Conservation (phyloP, 2,329 filamentous ascomycete species). For the Talaromyces verruculosus region DNA sequence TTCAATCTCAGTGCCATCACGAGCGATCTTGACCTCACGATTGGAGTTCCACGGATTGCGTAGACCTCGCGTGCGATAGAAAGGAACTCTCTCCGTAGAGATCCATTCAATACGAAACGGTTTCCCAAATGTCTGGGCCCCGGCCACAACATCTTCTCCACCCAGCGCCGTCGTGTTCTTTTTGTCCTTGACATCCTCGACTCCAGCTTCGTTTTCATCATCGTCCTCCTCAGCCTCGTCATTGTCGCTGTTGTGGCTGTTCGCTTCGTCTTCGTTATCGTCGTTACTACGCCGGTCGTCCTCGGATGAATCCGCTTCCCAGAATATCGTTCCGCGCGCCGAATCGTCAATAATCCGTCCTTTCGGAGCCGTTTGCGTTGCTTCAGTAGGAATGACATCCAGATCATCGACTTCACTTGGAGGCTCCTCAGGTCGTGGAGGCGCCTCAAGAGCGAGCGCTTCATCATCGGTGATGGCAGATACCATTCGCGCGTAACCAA, state of each 20-base stretch:
- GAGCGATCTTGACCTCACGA: conserved; percentile 90
- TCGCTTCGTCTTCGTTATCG: conserved; percentile 55
- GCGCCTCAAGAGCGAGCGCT: conserved; percentile 66
- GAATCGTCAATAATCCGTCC: conserved; percentile 91
- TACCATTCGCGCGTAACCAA: conserved; percentile 87
- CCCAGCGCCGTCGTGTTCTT: conserved; percentile 52
- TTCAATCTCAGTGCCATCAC: conserved; percentile 91
- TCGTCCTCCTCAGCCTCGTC: conserved; percentile 29
- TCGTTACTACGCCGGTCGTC: conserved; percentile 34
- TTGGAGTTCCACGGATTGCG: conserved; percentile 95
- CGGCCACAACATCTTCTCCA: conserved; percentile 38
- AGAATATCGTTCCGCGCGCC: conserved; percentile 92
- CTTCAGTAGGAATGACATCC: conserved; percentile 75
- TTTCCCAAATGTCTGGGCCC: conserved; percentile 74
- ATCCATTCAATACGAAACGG: conserved; percentile 91
- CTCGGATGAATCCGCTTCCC: conserved; percentile 74
- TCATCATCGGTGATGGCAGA: conserved; percentile 80
- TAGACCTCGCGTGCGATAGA: conserved; percentile 82
- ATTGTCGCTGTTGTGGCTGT: conserved; percentile 29
- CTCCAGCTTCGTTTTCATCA: conserved; percentile 29
- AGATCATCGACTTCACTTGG: conserved; percentile 65
- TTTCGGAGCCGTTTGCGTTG: conserved; percentile 73
- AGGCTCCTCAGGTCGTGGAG: conserved; percentile 60
- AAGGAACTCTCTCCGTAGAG: conserved; percentile 77
- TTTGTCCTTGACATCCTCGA: conserved; percentile 30